phyloP scores from a whole-genome alignment of 2,329 filamentous ascomycete genomes.

The Achaetomium macrosporum region DNA sequence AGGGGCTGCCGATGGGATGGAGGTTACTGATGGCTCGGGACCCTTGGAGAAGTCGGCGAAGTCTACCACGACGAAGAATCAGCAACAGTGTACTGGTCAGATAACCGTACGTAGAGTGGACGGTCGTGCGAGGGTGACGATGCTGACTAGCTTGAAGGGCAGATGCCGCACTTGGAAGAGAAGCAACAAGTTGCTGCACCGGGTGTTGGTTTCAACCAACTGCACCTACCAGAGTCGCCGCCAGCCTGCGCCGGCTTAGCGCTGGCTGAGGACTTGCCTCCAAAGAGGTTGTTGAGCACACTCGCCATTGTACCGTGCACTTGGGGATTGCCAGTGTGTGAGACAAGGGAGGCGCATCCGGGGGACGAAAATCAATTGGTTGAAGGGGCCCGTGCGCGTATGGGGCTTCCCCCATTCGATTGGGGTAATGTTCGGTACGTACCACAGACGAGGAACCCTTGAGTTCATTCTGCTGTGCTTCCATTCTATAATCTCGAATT shows the following conservation, averaged over 20 bases:
- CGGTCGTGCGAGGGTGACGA: not conserved
- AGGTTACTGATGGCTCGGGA: constrained; percentile 56
- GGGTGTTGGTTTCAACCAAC: too few relatives aligned
- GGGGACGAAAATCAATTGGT: not conserved
- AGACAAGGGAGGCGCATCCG: not conserved
- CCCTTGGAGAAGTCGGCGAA: constrained; percentile 89
- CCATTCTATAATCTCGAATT: too few relatives aligned
- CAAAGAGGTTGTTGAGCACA: constrained; percentile 63
- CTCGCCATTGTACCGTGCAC: constrained; percentile 42
- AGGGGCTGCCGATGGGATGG: constrained; percentile 45
- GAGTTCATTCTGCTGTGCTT: too few relatives aligned
- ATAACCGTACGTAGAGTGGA: not conserved
- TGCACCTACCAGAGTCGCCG: constrained; percentile 58
- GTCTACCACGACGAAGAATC: constrained; percentile 49
- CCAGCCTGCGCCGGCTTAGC: constrained; percentile 42
- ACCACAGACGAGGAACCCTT: too few relatives aligned
- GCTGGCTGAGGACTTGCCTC: constrained; percentile 55
- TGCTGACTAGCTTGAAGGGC: not conserved
- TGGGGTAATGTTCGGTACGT: too few relatives aligned
- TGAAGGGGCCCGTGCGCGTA: not conserved
- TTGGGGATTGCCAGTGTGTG: not conserved
- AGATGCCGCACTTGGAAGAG: not conserved
- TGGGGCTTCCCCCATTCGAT: too few relatives aligned
- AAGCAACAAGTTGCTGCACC: not conserved
- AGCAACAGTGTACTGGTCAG: not conserved